Base-by-base conservation (phyloP, 495 filamentous ascomycete genomes). In the Endocarpon pusillum region DNA sequence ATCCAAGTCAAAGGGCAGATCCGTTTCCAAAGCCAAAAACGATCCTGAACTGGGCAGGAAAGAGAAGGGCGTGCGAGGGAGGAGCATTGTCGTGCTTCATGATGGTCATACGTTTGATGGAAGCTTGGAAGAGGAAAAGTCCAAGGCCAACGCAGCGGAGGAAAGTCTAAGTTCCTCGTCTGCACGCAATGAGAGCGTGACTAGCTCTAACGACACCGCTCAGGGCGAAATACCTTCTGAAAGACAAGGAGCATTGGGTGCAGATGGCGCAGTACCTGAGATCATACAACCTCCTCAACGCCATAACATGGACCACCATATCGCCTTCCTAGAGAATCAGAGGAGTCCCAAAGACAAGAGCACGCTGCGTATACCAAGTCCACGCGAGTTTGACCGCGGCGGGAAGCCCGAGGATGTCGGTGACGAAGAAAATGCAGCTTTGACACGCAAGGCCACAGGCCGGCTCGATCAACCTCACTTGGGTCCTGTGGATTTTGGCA, bases 251-350 rank as follows among this genome's bases (percentile, higher is more conserved):
- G 23, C 23, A 12, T 15, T 15, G 14, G 28, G 28, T 5, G 28
- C 12, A 5, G 12, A n/a, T 4, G 4, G 12, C 12, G 12, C 41
- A 52, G 23, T 49, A 46, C 0, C 35, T 57, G n/a, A 49, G 46
- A 52, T 40, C 30, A 35, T 61, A 28, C 51, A 55, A 6, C 62
- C 81, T 2, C 64, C 68, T 0, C 52, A 59, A 2, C 67, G 69
- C 33, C 37, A 62, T 33, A 65, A 58, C 28, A 67, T 74, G 12
- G 80, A 84, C 36, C 75, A 84, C 38, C 78, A 87, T 46, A 86
- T 93, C 41, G 80, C 78, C 2, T 82, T 94, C 45, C 51, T 92
- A 12, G 75, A 92, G 51, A 75, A 81, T 14, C 85, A 91, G 46
- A 67, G 81, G n/a, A 75, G 78, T 33, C 59, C 62, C 3, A 77